These are phyloP conservation scores for Pueraria montana DNA, from an alignment of 306 rosid genomes.

Conservation along the genomic window DNA sequence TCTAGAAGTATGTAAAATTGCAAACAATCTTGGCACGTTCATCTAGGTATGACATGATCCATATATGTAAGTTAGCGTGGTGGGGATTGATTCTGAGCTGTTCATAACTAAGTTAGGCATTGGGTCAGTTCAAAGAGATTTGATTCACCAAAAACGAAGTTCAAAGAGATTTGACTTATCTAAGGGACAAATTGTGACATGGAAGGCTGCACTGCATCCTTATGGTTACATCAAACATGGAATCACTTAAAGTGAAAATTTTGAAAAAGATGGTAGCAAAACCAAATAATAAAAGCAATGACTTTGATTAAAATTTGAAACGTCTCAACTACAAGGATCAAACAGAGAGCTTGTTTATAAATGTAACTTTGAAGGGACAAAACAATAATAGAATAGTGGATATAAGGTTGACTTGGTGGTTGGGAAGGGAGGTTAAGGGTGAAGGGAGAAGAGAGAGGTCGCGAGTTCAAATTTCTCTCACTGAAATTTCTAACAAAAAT, in stretches of 20 bases:
- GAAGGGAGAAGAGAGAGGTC: too few relatives aligned
- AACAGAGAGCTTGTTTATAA: not conserved
- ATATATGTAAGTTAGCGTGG: not conserved
- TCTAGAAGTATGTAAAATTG: not conserved
- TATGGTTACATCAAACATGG: slow-evolving; percentile 5
- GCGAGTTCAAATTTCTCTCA: too few relatives aligned
- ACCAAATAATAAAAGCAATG: not conserved
- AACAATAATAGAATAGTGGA: not conserved
- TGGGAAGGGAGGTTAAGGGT: too few relatives aligned
- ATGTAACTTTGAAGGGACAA: not conserved
- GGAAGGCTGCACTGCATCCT: slow-evolving; percentile 3
- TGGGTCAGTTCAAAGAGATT: not conserved
- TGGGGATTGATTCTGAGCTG: not conserved
- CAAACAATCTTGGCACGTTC: not conserved
- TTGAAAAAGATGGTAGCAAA: not conserved
- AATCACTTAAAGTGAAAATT: slow-evolving; percentile 1
- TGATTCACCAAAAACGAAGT: not conserved
- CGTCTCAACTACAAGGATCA: not conserved
- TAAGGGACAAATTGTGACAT: slow-evolving; percentile 20
- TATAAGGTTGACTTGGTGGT: too few relatives aligned
- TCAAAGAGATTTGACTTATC: slow-evolving; percentile 39
- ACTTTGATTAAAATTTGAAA: not conserved
- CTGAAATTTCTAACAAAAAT: too few relatives aligned
- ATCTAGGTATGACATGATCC: not conserved
- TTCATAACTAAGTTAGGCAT: not conserved